These are phyloP conservation scores for Mucuna pruriens DNA, from an alignment of 306 rosid species.

Conservation along the genomic window DNA sequence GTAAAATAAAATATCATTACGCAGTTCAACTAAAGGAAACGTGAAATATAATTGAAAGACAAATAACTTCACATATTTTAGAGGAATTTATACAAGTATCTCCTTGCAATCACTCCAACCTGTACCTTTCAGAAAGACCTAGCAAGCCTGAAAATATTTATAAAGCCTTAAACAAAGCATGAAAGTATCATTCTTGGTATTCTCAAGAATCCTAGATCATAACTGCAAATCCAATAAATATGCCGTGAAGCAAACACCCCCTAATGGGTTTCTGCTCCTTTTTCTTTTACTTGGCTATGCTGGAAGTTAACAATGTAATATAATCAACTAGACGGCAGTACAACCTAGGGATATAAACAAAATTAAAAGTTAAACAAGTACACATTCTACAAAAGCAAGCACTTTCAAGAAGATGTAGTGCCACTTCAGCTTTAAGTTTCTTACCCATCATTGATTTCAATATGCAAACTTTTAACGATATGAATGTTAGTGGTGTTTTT, in stretches of 20 bases:
- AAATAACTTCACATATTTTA: neutral
- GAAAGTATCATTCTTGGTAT: conserved; percentile 1
- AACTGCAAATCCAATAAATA: neutral
- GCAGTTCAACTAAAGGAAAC: too few relatives aligned
- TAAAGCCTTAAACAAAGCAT: neutral
- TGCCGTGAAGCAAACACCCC: neutral
- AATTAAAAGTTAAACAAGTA: conserved; percentile 23
- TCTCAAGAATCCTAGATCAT: conserved; percentile 7
- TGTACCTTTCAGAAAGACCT: neutral
- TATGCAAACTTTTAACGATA: conserved; percentile 36
- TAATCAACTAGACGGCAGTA: conserved; percentile 2
- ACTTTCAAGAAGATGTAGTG: conserved; percentile 16
- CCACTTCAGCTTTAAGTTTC: conserved; percentile 36
- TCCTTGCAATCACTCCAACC: neutral
- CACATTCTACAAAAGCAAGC: conserved; percentile 45
- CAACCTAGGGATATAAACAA: conserved; percentile 38
- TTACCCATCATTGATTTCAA: conserved; percentile 26
- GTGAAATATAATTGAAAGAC: neutral
- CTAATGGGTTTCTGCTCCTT: conserved; percentile 2
- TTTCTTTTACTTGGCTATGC: conserved; percentile 30
- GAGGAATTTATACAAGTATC: neutral
- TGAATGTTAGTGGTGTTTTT: conserved; percentile 55
- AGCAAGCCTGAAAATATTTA: neutral
- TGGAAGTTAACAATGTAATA: conserved; percentile 11
- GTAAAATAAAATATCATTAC: too few relatives aligned